Percentiles rank a stretch among this genome's conserved stretches.
These are phyloP conservation scores for Hymenotorrendiella dingleyae DNA, from an alignment of 2,329 filamentous ascomycete genomes.

Conservation along the genomic window DNA sequence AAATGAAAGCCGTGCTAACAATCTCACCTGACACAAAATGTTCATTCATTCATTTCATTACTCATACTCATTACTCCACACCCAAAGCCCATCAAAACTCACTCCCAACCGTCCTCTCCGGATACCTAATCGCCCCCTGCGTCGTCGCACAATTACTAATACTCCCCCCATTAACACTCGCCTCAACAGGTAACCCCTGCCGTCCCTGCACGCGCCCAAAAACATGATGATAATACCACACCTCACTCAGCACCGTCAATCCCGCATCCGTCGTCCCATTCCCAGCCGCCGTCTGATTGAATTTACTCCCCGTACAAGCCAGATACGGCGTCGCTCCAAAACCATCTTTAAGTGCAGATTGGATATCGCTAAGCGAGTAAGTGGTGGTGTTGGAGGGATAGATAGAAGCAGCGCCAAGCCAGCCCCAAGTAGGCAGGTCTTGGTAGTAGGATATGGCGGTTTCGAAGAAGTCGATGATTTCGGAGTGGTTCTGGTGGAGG, in stretches of 20 bases:
- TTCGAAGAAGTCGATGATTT: slow-evolving; percentile 59
- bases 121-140: slow-evolving; percentile 48
- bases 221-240: slow-evolving; percentile 63
- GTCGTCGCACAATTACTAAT: slow-evolving; percentile 50
- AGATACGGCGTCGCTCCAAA: slow-evolving; percentile 54
- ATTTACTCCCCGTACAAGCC: slow-evolving; percentile 54
- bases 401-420: slow-evolving; percentile 51
- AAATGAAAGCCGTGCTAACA: too few relatives aligned
- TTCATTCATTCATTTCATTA: neutral
- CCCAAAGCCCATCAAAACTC: slow-evolving; percentile 15
- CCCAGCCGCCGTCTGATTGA: slow-evolving; percentile 54
- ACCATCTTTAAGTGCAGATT: slow-evolving; percentile 41
- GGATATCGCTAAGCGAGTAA: slow-evolving; percentile 49
- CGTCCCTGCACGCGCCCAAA: slow-evolving; percentile 50
- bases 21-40: too few relatives aligned
- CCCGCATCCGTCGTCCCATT: slow-evolving; percentile 49
- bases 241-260: slow-evolving; percentile 51
- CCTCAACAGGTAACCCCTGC: slow-evolving; percentile 33
- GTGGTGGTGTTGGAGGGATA: slow-evolving; percentile 51
- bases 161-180: slow-evolving; percentile 42
- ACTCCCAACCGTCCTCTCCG: slow-evolving; percentile 41
- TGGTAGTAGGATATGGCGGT: slow-evolving; percentile 53
- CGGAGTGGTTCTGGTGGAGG: slow-evolving; percentile 47
- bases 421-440: slow-evolving; percentile 52
- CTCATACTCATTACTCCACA: neutral